Evolutionary conservation across 164 flowering plant genomes (phyloP).

Genomic region (Chloranthus sessilifolius): DNA sequence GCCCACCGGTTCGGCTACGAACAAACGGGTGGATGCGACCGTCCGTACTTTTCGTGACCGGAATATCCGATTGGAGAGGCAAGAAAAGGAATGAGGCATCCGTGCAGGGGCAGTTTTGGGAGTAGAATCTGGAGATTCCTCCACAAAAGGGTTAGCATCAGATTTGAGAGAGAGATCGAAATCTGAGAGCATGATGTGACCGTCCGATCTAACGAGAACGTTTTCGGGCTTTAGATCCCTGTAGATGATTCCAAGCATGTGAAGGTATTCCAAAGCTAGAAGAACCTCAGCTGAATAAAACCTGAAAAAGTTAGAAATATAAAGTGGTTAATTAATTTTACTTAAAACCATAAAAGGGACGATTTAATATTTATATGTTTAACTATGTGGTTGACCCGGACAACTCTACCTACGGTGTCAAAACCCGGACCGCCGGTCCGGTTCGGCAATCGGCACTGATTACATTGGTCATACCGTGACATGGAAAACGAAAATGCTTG

Average conservation of each 20-base stretch:
- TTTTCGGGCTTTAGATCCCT: conserved; percentile 89
- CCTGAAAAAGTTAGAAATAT: conserved; percentile 27
- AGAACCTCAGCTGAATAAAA: conserved; percentile 92
- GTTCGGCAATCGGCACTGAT: too few relatives aligned
- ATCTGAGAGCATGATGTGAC: conserved; percentile 92
- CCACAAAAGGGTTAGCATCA: conserved; percentile 57
- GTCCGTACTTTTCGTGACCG: conserved; percentile 57
- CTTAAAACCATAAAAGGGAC: too few relatives aligned
- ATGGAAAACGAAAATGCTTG: too few relatives aligned
- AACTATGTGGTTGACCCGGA: too few relatives aligned
- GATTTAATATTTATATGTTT: too few relatives aligned
- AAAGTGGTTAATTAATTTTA: too few relatives aligned
- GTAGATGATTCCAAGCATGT: conserved; percentile 89
- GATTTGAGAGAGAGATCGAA: conserved; percentile 81
- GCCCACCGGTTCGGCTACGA: conserved; percentile 80
- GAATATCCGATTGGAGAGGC: conserved; percentile 37
- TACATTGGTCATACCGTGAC: too few relatives aligned
- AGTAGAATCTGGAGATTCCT: conserved; percentile 39
- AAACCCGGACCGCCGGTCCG: too few relatives aligned
- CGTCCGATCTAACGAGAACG: conserved; percentile 77
- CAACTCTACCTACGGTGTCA: too few relatives aligned
- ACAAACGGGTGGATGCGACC: conserved; percentile 30
- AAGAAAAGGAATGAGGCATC: conserved; percentile 19
- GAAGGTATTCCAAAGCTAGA: conserved; percentile 80
- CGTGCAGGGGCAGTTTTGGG: conserved; percentile 20